Evolutionary conservation across 2,329 filamentous ascomycete genomes (phyloP), one percentile per base, ranked within the genome.

Genomic region (Apiospora arundinis): DNA sequence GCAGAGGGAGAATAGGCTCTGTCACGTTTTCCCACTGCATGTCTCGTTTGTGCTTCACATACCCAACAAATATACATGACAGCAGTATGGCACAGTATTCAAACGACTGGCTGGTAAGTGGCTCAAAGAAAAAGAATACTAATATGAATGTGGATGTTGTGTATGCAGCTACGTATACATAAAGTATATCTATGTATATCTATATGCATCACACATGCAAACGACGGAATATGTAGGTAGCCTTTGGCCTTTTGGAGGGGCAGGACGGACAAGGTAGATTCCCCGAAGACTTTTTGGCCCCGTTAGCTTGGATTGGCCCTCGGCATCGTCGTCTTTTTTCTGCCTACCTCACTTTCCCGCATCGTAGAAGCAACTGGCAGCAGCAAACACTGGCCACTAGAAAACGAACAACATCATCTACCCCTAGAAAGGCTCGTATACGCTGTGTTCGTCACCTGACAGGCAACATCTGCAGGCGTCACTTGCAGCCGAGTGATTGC

Each of bases 381-480:
- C 25, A 65, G 72, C 68, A 68, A 70, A 69, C 65, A 69, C 42
- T 73, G 71, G 67, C 69, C 65, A 69, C 42, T 73, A 70, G 67
- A 71, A 67, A 69, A 70, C n/a, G 56, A 28, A 56, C 46, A 32
- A 23, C 16, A 37, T 25, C 21, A 63, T 23, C 18, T 56, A 42
- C 48, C 46, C 23, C 68, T 52, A 21, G 42, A 69, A 68, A 65
- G 67, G 52, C 46, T 60, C 56, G 66, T 69, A 70, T 68, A 70
- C 56, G 48, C 46, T 45, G 48, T 18, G 28, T 32, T 66, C 48
- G 72, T 76, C 75, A 76, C 75, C 75, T 77, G 75, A 77, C 73
- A 60, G 40, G 37, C 68, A 73, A 69, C 72, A 74, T 68, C 73
- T 77, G 75, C 75, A 73, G 68, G 74, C 25, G 49, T 56, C 25